Conservation (phyloP, 169 alveolate genomes). For the Plasmodium coatneyi region DNA sequence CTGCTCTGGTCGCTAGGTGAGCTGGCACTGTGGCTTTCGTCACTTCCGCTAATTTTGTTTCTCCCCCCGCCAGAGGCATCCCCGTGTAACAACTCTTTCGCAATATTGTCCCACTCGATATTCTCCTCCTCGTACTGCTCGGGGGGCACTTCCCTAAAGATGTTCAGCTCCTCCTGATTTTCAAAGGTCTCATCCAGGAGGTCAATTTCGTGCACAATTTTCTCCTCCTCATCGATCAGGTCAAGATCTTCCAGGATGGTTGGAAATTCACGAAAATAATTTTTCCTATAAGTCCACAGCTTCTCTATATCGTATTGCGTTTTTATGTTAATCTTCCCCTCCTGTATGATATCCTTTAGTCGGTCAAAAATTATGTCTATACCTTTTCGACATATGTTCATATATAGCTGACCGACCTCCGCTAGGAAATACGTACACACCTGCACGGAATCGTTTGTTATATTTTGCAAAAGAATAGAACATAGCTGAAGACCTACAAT, state of each 20-base stretch:
- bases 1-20: neutral
- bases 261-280: constrained; percentile 91
- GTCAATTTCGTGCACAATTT: constrained; percentile 96
- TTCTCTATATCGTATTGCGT: constrained; percentile 97
- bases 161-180: constrained; percentile 94
- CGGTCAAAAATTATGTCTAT: constrained; percentile 95
- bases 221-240: constrained; percentile 96
- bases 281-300: constrained; percentile 93
- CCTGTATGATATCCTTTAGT: constrained; percentile 96
- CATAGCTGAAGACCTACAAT: constrained; percentile 94
- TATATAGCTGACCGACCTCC: constrained; percentile 96
- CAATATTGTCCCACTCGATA: constrained; percentile 93
- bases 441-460: constrained; percentile 98
- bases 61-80: constrained; percentile 74
- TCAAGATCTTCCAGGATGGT: constrained; percentile 93
- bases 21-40: neutral
- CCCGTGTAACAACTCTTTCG: constrained; percentile 92
- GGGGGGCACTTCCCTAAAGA: constrained; percentile 93
- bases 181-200: constrained; percentile 93
- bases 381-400: constrained; percentile 94
- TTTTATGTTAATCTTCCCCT: constrained; percentile 95
- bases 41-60: neutral
- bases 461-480: constrained; percentile 93
- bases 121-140: constrained; percentile 93
- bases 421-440: constrained; percentile 91